Conservation (phyloP, 148 eudicot genomes). For the Rhododendron williamsianum region DNA sequence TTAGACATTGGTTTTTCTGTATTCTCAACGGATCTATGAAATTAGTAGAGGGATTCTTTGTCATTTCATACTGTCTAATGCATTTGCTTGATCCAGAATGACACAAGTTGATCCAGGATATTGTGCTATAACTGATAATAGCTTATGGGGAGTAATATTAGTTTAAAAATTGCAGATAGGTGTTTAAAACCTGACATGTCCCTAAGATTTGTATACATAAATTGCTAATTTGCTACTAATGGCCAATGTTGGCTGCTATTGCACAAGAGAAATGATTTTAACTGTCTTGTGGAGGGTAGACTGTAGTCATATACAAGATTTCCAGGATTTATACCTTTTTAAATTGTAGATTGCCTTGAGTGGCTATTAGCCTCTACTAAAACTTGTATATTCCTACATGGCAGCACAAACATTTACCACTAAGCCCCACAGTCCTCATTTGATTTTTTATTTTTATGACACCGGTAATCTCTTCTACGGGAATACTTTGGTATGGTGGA, state of each 20-base stretch:
- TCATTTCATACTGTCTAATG: neutral
- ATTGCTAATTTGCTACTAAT: neutral
- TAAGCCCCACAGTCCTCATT: neutral
- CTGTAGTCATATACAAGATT: neutral
- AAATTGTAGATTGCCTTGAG: neutral
- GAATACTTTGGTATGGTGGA: neutral
- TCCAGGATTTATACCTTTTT: neutral
- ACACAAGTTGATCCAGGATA: neutral
- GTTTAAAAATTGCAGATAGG: neutral
- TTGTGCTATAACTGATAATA: neutral
- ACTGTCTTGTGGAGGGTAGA: neutral
- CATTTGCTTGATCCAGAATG: neutral
- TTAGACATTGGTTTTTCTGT: neutral
- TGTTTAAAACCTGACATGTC: neutral
- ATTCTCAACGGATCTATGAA: neutral
- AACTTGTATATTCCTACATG: neutral
- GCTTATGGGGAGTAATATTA: neutral
- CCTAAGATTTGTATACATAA: neutral
- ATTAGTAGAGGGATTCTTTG: neutral
- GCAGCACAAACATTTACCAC: neutral
- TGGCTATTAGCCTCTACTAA: neutral
- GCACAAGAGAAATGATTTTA: neutral
- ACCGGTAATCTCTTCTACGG: neutral
- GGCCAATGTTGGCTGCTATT: neutral
- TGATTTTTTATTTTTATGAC: neutral